Evolutionary conservation across 2,329 filamentous ascomycete species (phyloP).

Genomic region (Paecilomyces formosus): DNA sequence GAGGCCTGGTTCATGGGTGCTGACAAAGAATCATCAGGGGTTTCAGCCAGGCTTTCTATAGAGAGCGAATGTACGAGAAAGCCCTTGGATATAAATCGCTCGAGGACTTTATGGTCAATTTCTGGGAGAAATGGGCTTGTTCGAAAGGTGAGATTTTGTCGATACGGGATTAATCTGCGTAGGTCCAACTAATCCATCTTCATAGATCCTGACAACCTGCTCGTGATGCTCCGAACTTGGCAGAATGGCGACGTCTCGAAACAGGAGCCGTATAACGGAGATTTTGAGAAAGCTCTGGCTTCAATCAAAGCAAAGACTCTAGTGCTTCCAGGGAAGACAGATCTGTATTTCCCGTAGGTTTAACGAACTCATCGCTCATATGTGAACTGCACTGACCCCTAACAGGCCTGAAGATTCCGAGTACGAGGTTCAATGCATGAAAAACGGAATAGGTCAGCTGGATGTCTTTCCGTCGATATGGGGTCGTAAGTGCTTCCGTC

Average conservation of each 20-base stretch:
- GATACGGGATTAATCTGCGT: background rate
- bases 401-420: slow-evolving; percentile 65
- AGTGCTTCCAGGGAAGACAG: slow-evolving; percentile 64
- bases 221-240: slow-evolving; percentile 73
- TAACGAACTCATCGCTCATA: background rate
- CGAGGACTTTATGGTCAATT: slow-evolving; percentile 66
- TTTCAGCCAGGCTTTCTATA: slow-evolving; percentile 71
- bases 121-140: slow-evolving; percentile 70
- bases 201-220: slow-evolving; percentile 63
- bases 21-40: slow-evolving; percentile 44
- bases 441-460: slow-evolving; percentile 49
- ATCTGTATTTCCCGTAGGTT: slow-evolving; percentile 68
- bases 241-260: slow-evolving; percentile 63
- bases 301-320: slow-evolving; percentile 65
- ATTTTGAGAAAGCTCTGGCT: slow-evolving; percentile 59
- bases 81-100: slow-evolving; percentile 58
- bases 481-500: slow-evolving; percentile 45
- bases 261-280: slow-evolving; percentile 60
- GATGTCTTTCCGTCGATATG: slow-evolving; percentile 54
- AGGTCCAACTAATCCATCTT: too few relatives aligned
- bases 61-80: slow-evolving; percentile 60
- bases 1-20: background rate
- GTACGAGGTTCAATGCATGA: slow-evolving; percentile 61
- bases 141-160: slow-evolving; percentile 46
- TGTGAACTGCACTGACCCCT: slow-evolving; percentile 4